Evolutionary conservation across 2,329 filamentous ascomycete genomes (phyloP), one percentile per base, ranked within the genome.

Genomic region (Aspergillus sp.): DNA sequence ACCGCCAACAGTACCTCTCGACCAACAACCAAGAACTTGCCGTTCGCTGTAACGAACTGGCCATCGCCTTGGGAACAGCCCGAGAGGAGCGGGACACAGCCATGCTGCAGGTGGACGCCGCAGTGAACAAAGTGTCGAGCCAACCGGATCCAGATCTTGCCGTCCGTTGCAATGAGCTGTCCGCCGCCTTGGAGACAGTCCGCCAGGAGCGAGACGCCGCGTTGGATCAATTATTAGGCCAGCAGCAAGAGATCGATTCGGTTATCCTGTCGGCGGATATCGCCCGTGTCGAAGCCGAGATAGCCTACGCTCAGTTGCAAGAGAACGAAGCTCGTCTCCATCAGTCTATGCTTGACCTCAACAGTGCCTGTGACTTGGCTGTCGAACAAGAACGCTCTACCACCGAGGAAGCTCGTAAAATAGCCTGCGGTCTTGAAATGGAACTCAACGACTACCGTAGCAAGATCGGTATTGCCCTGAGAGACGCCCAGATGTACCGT

Each of bases 401-500:
- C 7, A 39, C 43, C 1, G 33, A 41, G 2, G 13, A 44, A 15
- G 49, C 45, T n/a, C 46, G n/a, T 13, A 27, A 39, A 5, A 10
- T 35, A 23, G 25, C 44, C 4, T 38, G 41, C 0, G 13, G 10
- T 5, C 44, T 54, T 15, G 6, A 19, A 4, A 30, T 22, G 10
- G 47, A 55, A 20, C n/a, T 49, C 19, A 32, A 43, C 1, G 45
- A 49, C 13, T 37, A 49, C 13, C 39, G 51, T 10, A 30, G 1
- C 6, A 41, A 46, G 13, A 23, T 54, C 19, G 42, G 27, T 0
- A 33, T 53, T 17, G 51, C 50, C 10, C 48, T 49, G 49, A 32
- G 44, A 15, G 55, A 56, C 22, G 47, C 50, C 6, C 38, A 56
- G 20, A 42, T 46, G 12, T 43, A 43, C 42, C 27, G 48, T 19